phyloP scores from a whole-genome alignment of 176 grass and related monocot genomes.

The Rhynchospora pubera region DNA sequence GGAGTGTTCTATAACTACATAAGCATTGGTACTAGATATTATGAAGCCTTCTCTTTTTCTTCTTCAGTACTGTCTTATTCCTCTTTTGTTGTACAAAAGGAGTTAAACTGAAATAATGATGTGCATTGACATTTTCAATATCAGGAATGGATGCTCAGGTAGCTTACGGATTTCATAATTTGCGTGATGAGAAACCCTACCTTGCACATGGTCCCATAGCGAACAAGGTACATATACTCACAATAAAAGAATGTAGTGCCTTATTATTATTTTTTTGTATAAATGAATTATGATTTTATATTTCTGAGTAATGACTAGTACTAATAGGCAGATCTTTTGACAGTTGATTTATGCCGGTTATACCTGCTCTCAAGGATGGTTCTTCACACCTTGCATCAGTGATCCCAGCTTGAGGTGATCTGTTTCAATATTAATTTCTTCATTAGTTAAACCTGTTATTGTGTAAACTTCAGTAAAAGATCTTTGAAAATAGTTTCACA shows the following conservation, averaged over 20 bases:
- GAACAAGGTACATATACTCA: constrained; percentile 63
- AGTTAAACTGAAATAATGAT: neutral
- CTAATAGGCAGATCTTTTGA: constrained; percentile 61
- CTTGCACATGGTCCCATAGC: constrained; percentile 87
- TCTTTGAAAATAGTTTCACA: neutral
- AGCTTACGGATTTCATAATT: constrained; percentile 88
- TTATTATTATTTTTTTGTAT: neutral
- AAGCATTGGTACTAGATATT: constrained; percentile 62
- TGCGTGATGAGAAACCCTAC: constrained; percentile 82
- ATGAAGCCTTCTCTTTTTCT: constrained; percentile 1
- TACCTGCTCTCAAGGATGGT: constrained; percentile 97
- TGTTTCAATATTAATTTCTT: constrained; percentile 12
- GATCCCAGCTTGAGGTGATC: constrained; percentile 75
- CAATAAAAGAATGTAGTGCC: constrained; percentile 6
- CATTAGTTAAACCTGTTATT: neutral
- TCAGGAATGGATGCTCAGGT: constrained; percentile 99
- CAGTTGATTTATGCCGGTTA: constrained; percentile 99
- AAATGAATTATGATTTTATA: neutral
- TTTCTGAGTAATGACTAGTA: constrained; percentile 7
- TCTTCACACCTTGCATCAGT: constrained; percentile 91
- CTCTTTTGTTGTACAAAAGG: neutral
- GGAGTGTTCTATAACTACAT: constrained; percentile 98
- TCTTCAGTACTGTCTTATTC: neutral
- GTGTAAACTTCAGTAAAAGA: neutral
- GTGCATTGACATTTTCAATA: constrained; percentile 7